Base-by-base conservation (phyloP, 2,329 filamentous ascomycete genomes). In the Beauveria australis region DNA sequence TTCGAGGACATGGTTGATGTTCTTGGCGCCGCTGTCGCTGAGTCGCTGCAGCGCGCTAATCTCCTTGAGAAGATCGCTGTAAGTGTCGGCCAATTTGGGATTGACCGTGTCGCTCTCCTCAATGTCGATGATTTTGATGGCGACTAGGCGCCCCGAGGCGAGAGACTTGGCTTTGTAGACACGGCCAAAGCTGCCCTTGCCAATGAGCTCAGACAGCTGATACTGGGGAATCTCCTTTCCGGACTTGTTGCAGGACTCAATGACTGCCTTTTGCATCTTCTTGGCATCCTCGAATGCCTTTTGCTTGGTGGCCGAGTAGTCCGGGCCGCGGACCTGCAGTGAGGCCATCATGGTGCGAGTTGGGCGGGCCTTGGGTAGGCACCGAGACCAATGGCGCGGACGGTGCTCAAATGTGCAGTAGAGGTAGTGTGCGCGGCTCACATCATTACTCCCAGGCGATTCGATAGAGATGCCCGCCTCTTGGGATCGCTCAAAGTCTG, bases 111-210 rank as follows among this genome's bases (percentile, higher is more conserved):
- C 90, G 65, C 84, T 83, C 68, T 89, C 88, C 68, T 94, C 90
- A 52, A 93, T 89, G 70, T 92, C 88, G 68, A 92, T 90, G 66
- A 92, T 92, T 74, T 94, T 92, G 69, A 92, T 82, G 19, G 89
- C 88, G 26, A 91, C 88, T 24, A 89, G 74, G 64, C 81, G 72
- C 46, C 76, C 75, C 3, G 75, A 77, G 51, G 73, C 76, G 46
- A 75, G 62, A 22, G 76, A 73, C 19, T 73, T 77, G 37, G 80
- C 86, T 72, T 89, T 90, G 74, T 89, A 91, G 18, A 91, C 88
- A 41, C 87, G 82, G 2, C 88, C 88, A 69, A 88, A 91, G 63
- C 83, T 85, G 48, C 88, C 88, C 70, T 91, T 91, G 60, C 88
- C 88, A 65, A 90, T 90, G 60, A 91, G 77, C 71, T 91, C 88